Base-by-base conservation (phyloP, 331 rosid genomes). In the Quercus lobata region DNA sequence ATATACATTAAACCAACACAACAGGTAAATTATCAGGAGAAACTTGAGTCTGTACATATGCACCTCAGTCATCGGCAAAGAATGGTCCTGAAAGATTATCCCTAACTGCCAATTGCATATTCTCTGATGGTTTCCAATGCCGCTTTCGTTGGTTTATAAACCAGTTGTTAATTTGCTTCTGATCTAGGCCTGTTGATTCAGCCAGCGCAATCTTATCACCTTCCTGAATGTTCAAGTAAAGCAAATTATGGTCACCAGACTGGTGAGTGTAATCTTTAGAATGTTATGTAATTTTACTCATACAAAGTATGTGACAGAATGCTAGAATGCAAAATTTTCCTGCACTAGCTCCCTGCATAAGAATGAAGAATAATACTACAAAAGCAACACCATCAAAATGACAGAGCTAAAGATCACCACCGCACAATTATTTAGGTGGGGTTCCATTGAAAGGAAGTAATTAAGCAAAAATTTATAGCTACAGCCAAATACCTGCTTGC, bases 81-180 rank as follows among this genome's bases (percentile, higher is more conserved):
- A 88, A 86, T 22, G 83, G 79, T 27, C 93, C 94, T 4, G 83
- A 65, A 25, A 86, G 77, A 83, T 87, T 83, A 78, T 91, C 94
- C 94, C 89, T 82, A 41, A 81, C 80, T 29, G 90, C 89, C 35
- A 91, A 94, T 53, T 89, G 94, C 95, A 85, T 86, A 78, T 84
- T 91, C 86, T 92, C 97, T 0, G 97, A 91, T 49, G 98, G 97
- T 83, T 93, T 91, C 98, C 98, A 94, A 75, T 94, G 98, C 2
- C 97, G 97, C 85, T 94, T 94, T 68, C 98, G 86, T 83, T 94
- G 98, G 79, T 94, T 94, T 24, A 94, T 92, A 80, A 94, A 94
- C 98, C 98, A 94, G 78, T 94, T 94, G 88, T 94, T 94, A 49
- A 94, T 92, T 84, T 94, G 98, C 92, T 90, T 94, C 76, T 86